phyloP scores from a whole-genome alignment of 2,329 filamentous ascomycete species.

The Hypoxylon sp. region DNA sequence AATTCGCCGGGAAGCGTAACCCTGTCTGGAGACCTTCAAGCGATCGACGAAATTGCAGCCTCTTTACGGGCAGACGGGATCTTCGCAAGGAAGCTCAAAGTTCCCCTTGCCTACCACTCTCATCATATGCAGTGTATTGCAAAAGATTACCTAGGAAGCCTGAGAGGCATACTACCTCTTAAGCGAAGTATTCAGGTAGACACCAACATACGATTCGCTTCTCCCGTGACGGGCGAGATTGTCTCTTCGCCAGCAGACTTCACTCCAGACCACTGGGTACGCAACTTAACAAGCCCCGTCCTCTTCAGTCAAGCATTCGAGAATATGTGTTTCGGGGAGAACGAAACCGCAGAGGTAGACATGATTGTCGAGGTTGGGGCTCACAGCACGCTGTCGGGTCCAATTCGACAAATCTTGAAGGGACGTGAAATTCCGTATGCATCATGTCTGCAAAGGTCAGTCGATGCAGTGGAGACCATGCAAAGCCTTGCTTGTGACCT shows the following conservation, averaged over 20 bases:
- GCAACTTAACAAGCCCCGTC: conserved; percentile 51
- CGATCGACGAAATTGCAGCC: conserved; percentile 25
- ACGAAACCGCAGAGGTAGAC: conserved; percentile 33
- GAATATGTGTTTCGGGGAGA: conserved; percentile 23
- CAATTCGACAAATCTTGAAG: conserved; percentile 52
- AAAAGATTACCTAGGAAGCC: conserved; percentile 38
- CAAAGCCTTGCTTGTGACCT: conserved; percentile 45
- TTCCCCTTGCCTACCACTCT: conserved; percentile 53
- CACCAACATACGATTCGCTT: conserved; percentile 38
- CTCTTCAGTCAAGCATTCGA: conserved; percentile 42
- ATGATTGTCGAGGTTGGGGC: conserved; percentile 54
- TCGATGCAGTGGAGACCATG: conserved; percentile 48
- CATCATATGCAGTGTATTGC: conserved; percentile 49
- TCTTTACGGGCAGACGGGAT: conserved; percentile 29
- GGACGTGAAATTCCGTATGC: conserved; percentile 42
- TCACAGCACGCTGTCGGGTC: conserved; percentile 51
- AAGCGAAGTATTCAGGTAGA: not conserved
- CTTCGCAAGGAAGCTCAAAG: conserved; percentile 49
- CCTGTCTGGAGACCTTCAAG: conserved; percentile 47
- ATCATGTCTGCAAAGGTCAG: conserved; percentile 38
- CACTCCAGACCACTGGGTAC: conserved; percentile 32
- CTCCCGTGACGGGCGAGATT: conserved; percentile 49
- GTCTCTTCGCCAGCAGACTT: conserved; percentile 27
- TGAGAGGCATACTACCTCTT: not conserved
- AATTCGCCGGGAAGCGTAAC: conserved; percentile 54